Percentiles rank a stretch among this genome's conserved stretches.
These are phyloP conservation scores for Flammula alnicola DNA, from an alignment of 1,284 basidiomycete genomes.

Conservation along the genomic window DNA sequence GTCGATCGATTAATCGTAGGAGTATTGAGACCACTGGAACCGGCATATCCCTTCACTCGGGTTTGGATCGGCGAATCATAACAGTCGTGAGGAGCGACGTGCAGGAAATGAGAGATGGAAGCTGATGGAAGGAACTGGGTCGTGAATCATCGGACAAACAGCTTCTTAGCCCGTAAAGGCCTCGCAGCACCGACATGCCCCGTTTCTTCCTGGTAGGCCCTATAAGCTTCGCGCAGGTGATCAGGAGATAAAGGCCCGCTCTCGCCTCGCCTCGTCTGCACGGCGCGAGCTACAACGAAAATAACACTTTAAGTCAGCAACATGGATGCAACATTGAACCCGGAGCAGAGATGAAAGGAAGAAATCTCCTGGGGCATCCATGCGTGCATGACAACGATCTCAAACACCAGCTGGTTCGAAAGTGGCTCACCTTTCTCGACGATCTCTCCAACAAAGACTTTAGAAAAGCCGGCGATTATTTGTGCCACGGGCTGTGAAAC, in stretches of 20 bases:
- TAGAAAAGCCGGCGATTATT: conserved; percentile 86
- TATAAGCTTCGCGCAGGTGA: conserved; percentile 87
- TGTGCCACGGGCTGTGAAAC: conserved; percentile 87
- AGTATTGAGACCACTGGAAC: too few species aligned
- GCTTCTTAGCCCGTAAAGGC: conserved; percentile 63
- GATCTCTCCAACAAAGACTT: conserved; percentile 93
- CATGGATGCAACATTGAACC: not conserved
- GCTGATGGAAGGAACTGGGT: too few species aligned
- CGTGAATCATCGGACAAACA: conserved; percentile 62
- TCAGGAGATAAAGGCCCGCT: conserved; percentile 83
- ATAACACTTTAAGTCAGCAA: not conserved
- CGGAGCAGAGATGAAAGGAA: not conserved
- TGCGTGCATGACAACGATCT: too few species aligned
- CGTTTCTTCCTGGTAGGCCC: conserved; percentile 80
- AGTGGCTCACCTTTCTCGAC: conserved; percentile 76
- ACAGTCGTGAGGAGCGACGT: too few species aligned
- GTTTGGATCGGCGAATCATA: too few species aligned
- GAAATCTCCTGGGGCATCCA: not conserved
- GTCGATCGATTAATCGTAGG: too few species aligned
- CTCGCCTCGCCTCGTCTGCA: conserved; percentile 76
- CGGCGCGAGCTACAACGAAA: conserved; percentile 64
- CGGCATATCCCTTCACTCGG: too few species aligned
- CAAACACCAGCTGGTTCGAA: too few species aligned
- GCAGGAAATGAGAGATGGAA: too few species aligned
- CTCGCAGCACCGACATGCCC: conserved; percentile 78